These are phyloP conservation scores for Sideroxylon spinosum DNA, from an alignment of 179 eudicot species.

Conservation along the genomic window DNA sequence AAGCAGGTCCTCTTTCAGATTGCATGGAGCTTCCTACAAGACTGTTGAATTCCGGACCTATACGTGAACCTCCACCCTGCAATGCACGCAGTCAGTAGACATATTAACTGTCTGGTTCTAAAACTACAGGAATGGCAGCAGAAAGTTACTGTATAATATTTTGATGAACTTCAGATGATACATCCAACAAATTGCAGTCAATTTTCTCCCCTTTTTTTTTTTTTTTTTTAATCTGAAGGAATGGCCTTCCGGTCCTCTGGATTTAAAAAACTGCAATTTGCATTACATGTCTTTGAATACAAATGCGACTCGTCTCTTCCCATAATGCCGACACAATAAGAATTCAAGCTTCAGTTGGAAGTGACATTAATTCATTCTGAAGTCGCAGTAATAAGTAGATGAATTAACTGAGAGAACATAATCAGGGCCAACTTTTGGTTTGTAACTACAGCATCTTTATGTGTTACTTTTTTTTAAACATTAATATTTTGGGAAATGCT, in stretches of 20 bases:
- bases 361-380: neutral
- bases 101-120: conserved; percentile 4
- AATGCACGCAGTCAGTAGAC: neutral
- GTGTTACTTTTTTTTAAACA: no score
- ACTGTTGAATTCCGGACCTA: conserved; percentile 50
- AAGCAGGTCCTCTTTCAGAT: conserved; percentile 60
- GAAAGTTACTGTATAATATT: neutral
- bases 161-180: neutral
- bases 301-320: neutral
- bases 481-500: no score
- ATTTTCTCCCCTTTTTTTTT: neutral
- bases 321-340: neutral
- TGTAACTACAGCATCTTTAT: neutral
- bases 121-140: neutral
- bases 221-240: neutral
- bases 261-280: neutral
- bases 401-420: neutral
- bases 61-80: conserved; percentile 64
- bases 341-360: neutral
- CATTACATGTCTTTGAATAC: neutral
- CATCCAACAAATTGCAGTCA: neutral
- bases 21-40: conserved; percentile 55
- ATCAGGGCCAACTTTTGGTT: neutral
- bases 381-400: neutral
- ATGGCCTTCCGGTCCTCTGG: neutral